Conservation (phyloP, 768 basidiomycete species). For the Lactifluus echinatus region DNA sequence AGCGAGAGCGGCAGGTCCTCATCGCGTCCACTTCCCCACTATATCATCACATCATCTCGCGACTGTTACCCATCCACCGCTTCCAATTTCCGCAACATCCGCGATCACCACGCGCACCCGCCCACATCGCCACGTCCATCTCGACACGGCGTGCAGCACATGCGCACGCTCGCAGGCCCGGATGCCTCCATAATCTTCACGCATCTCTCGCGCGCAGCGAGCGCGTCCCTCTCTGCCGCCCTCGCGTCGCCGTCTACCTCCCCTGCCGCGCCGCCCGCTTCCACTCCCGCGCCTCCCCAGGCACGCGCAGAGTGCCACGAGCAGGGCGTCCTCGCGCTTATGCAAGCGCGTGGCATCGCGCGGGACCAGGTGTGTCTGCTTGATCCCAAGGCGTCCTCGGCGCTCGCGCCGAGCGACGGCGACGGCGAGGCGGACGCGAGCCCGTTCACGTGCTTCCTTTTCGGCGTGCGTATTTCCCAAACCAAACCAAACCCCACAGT, state of each 20-base stretch:
- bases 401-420: conserved; percentile 68
- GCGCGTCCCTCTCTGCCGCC: conserved; percentile 38
- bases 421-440: conserved; percentile 31
- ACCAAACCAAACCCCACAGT: too few relatives aligned
- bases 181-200: conserved; percentile 71
- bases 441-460: conserved; percentile 80
- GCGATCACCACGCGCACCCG: too few relatives aligned
- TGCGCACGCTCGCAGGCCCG: conserved; percentile 68
- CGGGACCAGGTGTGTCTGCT: conserved; percentile 75
- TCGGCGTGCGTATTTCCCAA: conserved; percentile 65
- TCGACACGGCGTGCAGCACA: conserved; percentile 46
- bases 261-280: too few relatives aligned
- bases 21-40: neutral
- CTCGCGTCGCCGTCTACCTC: conserved; percentile 23
- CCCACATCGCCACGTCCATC: too few relatives aligned
- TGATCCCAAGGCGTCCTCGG: conserved; percentile 78
- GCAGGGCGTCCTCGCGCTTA: conserved; percentile 49
- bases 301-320: conserved; percentile 33
- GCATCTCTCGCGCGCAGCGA: conserved; percentile 69
- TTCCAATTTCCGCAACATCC: too few relatives aligned
- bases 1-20: neutral
- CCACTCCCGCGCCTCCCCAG: neutral
- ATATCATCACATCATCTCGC: too few relatives aligned
- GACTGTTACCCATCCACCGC: too few relatives aligned
- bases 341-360: conserved; percentile 35